Percentiles rank a stretch among this genome's conserved stretches.
Conservation (phyloP, 139 green algal genomes). For the Deuterostichococcus epilithicus region DNA sequence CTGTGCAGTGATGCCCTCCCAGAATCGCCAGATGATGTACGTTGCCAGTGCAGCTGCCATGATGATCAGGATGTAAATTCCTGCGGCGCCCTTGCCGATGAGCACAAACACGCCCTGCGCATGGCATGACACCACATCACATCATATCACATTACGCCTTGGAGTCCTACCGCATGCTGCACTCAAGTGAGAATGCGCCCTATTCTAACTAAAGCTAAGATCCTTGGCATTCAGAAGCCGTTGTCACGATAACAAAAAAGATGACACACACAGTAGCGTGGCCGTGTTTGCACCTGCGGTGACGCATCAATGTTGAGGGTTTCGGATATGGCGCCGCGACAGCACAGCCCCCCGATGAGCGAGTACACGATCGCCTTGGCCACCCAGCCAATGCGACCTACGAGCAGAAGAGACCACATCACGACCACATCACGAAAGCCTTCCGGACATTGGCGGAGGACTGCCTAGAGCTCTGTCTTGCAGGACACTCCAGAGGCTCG, state of each 20-base stretch:
- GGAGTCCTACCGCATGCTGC: not conserved
- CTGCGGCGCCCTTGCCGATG: slow-evolving; percentile 9
- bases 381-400: slow-evolving; percentile 8
- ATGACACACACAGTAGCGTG: not conserved
- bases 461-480: no score
- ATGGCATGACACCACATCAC: not conserved
- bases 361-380: slow-evolving; percentile 18
- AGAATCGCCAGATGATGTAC: slow-evolving; percentile 18
- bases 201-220: not conserved
- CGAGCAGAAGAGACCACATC: no score
- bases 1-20: slow-evolving; percentile 18
- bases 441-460: no score
- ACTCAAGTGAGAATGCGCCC: not conserved
- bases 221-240: not conserved
- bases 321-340: slow-evolving; percentile 1
- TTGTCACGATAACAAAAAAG: not conserved
- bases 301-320: not conserved
- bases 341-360: slow-evolving; percentile 17
- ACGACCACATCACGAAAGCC: no score
- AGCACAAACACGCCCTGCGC: slow-evolving; percentile 20
- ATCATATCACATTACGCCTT: not conserved
- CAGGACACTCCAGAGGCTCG: no score
- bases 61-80: slow-evolving; percentile 10
- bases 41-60: slow-evolving; percentile 9
- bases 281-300: slow-evolving; percentile 7